Conservation (phyloP, 2,329 filamentous ascomycete genomes). For the Emergomyces orientalis region DNA sequence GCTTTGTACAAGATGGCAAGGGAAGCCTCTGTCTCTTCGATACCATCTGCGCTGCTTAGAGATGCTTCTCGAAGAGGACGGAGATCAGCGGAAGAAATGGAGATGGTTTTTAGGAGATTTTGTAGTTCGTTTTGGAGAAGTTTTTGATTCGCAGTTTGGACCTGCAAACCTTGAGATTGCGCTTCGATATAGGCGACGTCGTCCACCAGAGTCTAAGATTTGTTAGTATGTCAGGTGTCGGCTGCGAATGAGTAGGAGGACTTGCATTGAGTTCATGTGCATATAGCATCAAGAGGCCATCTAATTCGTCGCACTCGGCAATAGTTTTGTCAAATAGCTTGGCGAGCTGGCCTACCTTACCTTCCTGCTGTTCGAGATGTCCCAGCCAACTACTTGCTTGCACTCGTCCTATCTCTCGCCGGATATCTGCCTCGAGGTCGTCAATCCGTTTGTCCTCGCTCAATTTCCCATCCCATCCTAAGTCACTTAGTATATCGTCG, state of each 20-base stretch:
- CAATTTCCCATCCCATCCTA: constrained; percentile 76
- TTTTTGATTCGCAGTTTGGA: constrained; percentile 95
- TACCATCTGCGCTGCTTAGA: constrained; percentile 58
- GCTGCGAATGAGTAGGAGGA: constrained; percentile 11
- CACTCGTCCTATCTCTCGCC: constrained; percentile 78
- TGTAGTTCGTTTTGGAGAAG: constrained; percentile 82
- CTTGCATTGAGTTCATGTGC: constrained; percentile 84
- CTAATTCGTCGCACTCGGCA: constrained; percentile 88
- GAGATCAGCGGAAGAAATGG: constrained; percentile 69
- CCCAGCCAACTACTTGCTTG: constrained; percentile 90
- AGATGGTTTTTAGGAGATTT: constrained; percentile 80
- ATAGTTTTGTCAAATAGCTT: constrained; percentile 82
- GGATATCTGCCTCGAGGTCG: constrained; percentile 70
- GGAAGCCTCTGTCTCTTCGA: constrained; percentile 68
- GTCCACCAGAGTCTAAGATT: constrained; percentile 69
- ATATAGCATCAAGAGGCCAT: constrained; percentile 88
- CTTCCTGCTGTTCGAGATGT: constrained; percentile 75
- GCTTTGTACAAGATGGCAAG: constrained; percentile 81
- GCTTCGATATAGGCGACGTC: constrained; percentile 97
- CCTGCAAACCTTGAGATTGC: constrained; percentile 90
- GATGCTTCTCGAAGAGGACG: constrained; percentile 64
- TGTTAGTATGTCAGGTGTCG: constrained; percentile 19
- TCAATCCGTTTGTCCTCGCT: constrained; percentile 68
- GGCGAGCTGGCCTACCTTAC: constrained; percentile 78
- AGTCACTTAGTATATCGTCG: constrained; percentile 70